These are phyloP conservation scores for Entomophthora muscae DNA, from an alignment of 371 early-diverging fungal species.

Conservation along the genomic window DNA sequence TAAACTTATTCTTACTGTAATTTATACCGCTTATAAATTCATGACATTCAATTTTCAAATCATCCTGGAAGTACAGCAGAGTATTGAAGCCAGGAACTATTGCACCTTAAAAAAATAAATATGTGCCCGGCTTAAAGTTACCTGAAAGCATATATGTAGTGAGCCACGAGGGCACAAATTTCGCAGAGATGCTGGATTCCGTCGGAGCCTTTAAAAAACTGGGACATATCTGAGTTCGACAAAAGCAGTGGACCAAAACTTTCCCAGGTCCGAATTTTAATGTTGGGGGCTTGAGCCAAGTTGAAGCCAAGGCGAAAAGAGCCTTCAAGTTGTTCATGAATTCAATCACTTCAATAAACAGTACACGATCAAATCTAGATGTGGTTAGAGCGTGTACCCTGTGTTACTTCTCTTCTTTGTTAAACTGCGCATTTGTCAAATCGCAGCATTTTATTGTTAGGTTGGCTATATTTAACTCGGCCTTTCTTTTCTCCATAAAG, in stretches of 20 bases:
- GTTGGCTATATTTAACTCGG: neutral
- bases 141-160: slow-evolving; percentile 43
- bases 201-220: slow-evolving; percentile 24
- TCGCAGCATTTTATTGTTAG: slow-evolving; percentile 19
- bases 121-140: neutral
- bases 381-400: slow-evolving; percentile 14
- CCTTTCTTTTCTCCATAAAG: neutral
- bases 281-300: neutral
- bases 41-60: slow-evolving; percentile 21
- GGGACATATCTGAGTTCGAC: slow-evolving; percentile 19
- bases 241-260: slow-evolving; percentile 34
- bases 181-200: slow-evolving; percentile 13
- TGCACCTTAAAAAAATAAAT: slow-evolving; percentile 17
- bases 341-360: slow-evolving; percentile 27
- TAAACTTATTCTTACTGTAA: slow-evolving; percentile 16
- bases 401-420: slow-evolving; percentile 27
- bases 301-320: neutral
- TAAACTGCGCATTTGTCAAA: slow-evolving; percentile 22
- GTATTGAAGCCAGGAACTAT: slow-evolving; percentile 26
- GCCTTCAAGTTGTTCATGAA: slow-evolving; percentile 9
- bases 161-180: slow-evolving; percentile 17
- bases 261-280: slow-evolving; percentile 15
- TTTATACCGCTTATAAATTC: slow-evolving; percentile 33
- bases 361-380: slow-evolving; percentile 23
- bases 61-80: slow-evolving; percentile 27